Conservation (phyloP, 73 alveolate species). For the Paramecium pentaurelia region DNA sequence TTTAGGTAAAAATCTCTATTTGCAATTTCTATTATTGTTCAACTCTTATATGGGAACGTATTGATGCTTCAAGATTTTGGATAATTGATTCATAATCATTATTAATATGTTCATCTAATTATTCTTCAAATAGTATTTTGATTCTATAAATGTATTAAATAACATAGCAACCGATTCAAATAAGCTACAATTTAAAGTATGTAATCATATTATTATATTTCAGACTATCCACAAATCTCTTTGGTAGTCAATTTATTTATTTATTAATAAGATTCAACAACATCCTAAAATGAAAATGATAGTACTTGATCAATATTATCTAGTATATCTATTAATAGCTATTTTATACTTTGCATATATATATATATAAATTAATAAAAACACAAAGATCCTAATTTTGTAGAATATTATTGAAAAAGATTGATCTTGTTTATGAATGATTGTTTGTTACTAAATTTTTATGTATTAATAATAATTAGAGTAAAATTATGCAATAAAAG, state of each 20-base stretch:
- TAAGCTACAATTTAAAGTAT: constrained; percentile 3
- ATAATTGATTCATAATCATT: constrained; percentile 22
- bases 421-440: neutral
- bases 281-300: neutral
- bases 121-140: neutral
- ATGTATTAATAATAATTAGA: neutral
- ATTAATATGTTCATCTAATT: neutral
- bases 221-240: neutral
- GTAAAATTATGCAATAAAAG: neutral
- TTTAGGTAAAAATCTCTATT: neutral
- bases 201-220: neutral
- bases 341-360: neutral
- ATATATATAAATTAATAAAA: neutral
- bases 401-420: neutral
- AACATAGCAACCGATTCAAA: neutral
- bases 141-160: neutral
- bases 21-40: neutral
- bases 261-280: neutral
- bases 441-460: neutral
- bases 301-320: neutral
- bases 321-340: neutral
- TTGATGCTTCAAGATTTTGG: neutral
- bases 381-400: neutral
- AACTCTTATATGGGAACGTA: neutral
- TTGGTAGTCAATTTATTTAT: neutral